Percentiles rank a stretch among this genome's conserved stretches.
phyloP scores from a whole-genome alignment of 2,329 filamentous ascomycete genomes.

The Fusarium marasasianum region DNA sequence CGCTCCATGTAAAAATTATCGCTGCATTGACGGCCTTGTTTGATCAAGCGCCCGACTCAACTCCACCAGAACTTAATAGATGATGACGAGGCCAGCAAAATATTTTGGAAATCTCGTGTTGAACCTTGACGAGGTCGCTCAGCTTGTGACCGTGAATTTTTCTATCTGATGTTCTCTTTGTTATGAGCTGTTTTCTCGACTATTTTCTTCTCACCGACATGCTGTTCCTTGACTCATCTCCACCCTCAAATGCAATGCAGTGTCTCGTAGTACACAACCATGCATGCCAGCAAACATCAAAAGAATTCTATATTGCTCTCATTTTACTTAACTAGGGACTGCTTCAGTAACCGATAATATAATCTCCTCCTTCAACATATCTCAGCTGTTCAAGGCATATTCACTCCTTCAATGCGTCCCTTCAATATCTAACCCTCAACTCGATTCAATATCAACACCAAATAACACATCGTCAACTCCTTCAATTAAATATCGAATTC shows the following conservation, averaged over 20 bases:
- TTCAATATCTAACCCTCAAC: slow-evolving; percentile 12
- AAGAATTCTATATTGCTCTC: background rate
- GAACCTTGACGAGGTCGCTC: background rate
- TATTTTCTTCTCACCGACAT: background rate
- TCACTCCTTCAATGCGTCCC: background rate
- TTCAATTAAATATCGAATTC: slow-evolving; percentile 7
- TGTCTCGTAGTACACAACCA: slow-evolving; percentile 21
- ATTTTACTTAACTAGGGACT: slow-evolving; percentile 1
- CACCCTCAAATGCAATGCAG: background rate
- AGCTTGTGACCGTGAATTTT: background rate
- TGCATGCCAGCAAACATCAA: slow-evolving; percentile 17
- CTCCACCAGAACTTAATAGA: slow-evolving; percentile 11
- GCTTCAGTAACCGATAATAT: slow-evolving; percentile 13
- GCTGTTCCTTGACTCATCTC: background rate
- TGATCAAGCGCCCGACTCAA: slow-evolving; percentile 28
- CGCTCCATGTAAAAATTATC: slow-evolving; percentile 4
- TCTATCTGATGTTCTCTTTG: background rate
- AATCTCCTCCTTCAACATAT: background rate
- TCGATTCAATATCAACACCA: background rate
- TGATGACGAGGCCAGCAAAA: slow-evolving; percentile 4
- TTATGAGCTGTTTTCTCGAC: background rate
- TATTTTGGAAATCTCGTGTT: background rate
- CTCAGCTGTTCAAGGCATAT: background rate
- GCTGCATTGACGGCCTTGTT: slow-evolving; percentile 30
- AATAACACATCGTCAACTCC: slow-evolving; percentile 9